Evolutionary conservation across 2,329 filamentous ascomycete genomes (phyloP).

Genomic region (Cercospora sp.): DNA sequence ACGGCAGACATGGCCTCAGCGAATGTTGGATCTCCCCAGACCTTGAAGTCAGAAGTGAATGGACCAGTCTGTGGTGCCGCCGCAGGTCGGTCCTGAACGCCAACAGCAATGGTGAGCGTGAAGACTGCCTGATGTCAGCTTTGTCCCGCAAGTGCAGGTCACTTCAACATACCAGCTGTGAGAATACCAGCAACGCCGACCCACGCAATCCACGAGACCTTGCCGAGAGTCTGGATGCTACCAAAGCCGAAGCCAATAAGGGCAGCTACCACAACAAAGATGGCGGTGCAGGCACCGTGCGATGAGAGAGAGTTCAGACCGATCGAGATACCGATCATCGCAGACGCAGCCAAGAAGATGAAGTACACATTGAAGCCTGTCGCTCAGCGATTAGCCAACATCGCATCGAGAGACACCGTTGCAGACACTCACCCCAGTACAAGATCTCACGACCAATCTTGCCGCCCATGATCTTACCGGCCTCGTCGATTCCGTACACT

Average conservation of each 20-base stretch:
- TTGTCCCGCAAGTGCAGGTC: not conserved
- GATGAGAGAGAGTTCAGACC: constrained; percentile 33
- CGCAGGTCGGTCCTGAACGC: constrained; percentile 40
- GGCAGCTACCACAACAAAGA: constrained; percentile 45
- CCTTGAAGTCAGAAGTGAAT: constrained; percentile 35
- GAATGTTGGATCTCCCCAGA: constrained; percentile 40
- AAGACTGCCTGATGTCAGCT: constrained; percentile 26
- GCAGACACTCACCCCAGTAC: constrained; percentile 23
- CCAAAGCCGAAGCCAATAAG: constrained; percentile 43
- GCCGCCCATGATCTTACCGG: constrained; percentile 56
- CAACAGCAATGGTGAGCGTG: constrained; percentile 39
- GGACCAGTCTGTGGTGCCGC: constrained; percentile 35
- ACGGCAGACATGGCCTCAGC: constrained; percentile 61
- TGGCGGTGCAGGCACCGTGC: constrained; percentile 42
- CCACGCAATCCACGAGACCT: constrained; percentile 41
- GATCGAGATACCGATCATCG: constrained; percentile 32
- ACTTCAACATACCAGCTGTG: constrained; percentile 19
- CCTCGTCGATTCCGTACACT: constrained; percentile 60
- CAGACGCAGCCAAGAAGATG: constrained; percentile 42
- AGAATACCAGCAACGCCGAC: constrained; percentile 34
- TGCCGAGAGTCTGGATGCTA: constrained; percentile 41
- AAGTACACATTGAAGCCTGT: constrained; percentile 23
- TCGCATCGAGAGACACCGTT: not conserved
- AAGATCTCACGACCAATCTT: constrained; percentile 54
- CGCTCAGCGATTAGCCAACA: not conserved